Conservation (phyloP, 1,284 basidiomycete species). For the Melanopsichium pennsylvanicum region DNA sequence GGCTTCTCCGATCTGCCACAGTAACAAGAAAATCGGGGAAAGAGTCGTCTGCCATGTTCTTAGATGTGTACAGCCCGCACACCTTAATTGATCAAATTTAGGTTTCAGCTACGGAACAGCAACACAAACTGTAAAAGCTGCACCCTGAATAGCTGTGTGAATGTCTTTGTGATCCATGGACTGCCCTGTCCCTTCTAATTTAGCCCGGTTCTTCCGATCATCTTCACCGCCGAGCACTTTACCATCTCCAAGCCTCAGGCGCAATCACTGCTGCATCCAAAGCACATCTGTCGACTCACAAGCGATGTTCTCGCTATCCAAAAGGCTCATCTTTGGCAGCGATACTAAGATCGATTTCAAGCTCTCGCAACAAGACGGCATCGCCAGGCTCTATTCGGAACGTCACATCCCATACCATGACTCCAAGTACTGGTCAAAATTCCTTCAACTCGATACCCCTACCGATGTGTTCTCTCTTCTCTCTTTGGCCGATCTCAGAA, state of each 20-base stretch:
- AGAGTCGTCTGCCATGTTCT: too few species aligned
- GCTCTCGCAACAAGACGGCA: constrained; percentile 32
- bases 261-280: too few species aligned
- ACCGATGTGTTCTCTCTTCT: constrained; percentile 55
- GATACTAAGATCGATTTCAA: constrained; percentile 46
- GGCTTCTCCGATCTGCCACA: too few species aligned
- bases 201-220: neutral
- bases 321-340: constrained; percentile 43
- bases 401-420: constrained; percentile 54
- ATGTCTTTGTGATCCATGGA: too few species aligned
- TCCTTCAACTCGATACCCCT: constrained; percentile 47
- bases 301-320: constrained; percentile 37
- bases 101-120: too few species aligned
- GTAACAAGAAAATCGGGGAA: too few species aligned
- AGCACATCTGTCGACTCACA: neutral
- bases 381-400: constrained; percentile 57
- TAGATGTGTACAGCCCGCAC: too few species aligned
- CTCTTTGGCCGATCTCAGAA: constrained; percentile 48
- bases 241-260: too few species aligned
- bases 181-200: too few species aligned
- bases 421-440: constrained; percentile 55
- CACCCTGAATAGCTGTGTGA: too few species aligned
- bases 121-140: too few species aligned
- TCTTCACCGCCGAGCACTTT: neutral
- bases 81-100: too few species aligned